phyloP scores from a whole-genome alignment of 2,329 filamentous ascomycete species.

The Ascochyta rabiei region DNA sequence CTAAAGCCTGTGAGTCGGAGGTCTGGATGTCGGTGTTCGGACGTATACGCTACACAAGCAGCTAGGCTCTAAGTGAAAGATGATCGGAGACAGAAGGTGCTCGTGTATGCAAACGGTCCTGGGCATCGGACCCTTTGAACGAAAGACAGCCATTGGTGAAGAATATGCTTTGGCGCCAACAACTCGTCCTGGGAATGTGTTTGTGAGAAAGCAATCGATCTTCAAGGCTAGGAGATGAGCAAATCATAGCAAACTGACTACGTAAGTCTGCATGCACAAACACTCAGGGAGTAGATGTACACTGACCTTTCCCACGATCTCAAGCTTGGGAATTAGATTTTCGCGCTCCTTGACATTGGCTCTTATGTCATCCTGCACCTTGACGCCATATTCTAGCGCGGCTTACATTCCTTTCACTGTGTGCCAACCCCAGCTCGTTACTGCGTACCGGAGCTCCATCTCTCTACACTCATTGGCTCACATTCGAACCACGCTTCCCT shows the following conservation, averaged over 20 bases:
- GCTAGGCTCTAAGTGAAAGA: no score
- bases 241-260: background rate
- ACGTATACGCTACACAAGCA: no score
- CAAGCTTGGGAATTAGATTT: background rate
- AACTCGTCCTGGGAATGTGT: no score
- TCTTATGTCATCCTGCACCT: background rate
- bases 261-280: background rate
- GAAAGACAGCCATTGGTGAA: background rate
- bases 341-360: background rate
- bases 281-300: background rate
- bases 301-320: background rate
- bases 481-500: background rate
- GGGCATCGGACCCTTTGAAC: background rate
- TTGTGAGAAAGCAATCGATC: background rate
- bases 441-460: background rate
- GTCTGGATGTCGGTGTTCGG: no score
- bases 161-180: background rate
- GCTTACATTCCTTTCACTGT: background rate
- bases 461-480: background rate
- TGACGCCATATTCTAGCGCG: background rate
- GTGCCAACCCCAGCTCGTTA: background rate
- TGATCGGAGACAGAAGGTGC: no score
- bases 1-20: no score
- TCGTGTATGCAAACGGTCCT: background rate
- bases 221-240: no score